Conservation (phyloP, 2,329 filamentous ascomycete genomes). For the Stylonectria norvegica region DNA sequence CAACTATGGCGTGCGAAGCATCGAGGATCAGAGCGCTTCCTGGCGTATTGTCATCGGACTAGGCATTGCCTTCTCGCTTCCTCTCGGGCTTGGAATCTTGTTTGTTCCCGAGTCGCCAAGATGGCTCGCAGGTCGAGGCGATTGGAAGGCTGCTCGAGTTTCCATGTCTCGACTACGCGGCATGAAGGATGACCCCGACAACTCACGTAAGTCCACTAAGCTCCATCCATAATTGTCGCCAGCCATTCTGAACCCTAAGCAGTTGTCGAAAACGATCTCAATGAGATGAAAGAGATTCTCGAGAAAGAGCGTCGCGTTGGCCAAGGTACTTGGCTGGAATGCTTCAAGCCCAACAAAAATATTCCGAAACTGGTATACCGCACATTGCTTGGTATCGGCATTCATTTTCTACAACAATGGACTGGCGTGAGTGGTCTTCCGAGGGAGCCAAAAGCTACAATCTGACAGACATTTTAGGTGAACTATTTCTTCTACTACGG, state of each 20-base stretch:
- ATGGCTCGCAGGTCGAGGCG: conserved; percentile 48
- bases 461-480: too few species aligned
- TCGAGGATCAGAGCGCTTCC: conserved; percentile 40
- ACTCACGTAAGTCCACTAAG: too few species aligned
- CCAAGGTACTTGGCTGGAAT: conserved; percentile 53
- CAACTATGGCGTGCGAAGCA: conserved; percentile 48
- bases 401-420: conserved; percentile 67
- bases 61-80: conserved; percentile 50
- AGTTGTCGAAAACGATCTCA: conserved; percentile 51
- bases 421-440: too few species aligned
- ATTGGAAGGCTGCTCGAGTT: conserved; percentile 47
- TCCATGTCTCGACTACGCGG: conserved; percentile 53
- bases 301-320: conserved; percentile 43
- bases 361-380: conserved; percentile 61
- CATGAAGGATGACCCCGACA: conserved; percentile 43
- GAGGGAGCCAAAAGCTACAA: too few species aligned
- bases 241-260: too few species aligned
- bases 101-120: conserved; percentile 55
- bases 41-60: conserved; percentile 63
- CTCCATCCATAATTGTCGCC: too few species aligned
- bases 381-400: conserved; percentile 57
- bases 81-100: conserved; percentile 52
- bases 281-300: conserved; percentile 49
- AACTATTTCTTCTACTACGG: conserved; percentile 65
- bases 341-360: conserved; percentile 53